Percentiles rank a stretch among this genome's conserved stretches.
phyloP scores from a whole-genome alignment of 2,329 filamentous ascomycete genomes.

The Didymellaceae sp. region DNA sequence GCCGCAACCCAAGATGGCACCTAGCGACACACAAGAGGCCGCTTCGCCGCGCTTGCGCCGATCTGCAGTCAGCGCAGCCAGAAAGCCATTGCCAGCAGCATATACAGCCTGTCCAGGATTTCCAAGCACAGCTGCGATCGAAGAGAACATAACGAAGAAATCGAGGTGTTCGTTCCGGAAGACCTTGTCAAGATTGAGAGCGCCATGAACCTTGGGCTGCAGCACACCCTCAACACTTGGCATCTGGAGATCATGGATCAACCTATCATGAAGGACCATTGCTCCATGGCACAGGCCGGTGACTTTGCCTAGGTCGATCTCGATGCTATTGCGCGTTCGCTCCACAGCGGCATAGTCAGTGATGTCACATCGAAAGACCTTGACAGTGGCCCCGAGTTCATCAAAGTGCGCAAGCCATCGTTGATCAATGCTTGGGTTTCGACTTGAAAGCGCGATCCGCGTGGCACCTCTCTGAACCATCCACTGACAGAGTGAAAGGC shows the following conservation, averaged over 20 bases:
- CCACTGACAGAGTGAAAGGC: constrained; percentile 25
- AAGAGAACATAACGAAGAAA: constrained; percentile 38
- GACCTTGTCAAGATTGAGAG: constrained; percentile 21
- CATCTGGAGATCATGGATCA: constrained; percentile 17
- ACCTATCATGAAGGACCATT: constrained; percentile 28
- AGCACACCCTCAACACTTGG: constrained; percentile 12
- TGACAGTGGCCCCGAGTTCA: constrained; percentile 3
- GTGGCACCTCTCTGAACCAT: constrained; percentile 33
- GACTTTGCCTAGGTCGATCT: constrained; percentile 10
- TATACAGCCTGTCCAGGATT: constrained; percentile 31
- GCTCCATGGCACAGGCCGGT: constrained; percentile 31
- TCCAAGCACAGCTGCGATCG: constrained; percentile 17
- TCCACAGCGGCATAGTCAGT: constrained; percentile 1
- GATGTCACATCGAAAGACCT: constrained; percentile 6
- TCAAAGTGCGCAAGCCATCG: constrained; percentile 8
- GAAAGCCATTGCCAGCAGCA: constrained; percentile 44
- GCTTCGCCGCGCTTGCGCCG: constrained; percentile 49
- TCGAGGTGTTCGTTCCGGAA: constrained; percentile 25
- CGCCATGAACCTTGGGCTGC: constrained; percentile 27
- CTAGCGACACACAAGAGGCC: constrained; percentile 44
- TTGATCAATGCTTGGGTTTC: constrained; percentile 46
- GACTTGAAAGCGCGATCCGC: constrained; percentile 47
- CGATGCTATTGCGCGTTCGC: background rate
- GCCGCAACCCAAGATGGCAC: constrained; percentile 52
- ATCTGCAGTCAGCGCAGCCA: constrained; percentile 48